Percentiles rank a stretch among this genome's conserved stretches.
Evolutionary conservation across 1,139 yeast species (phyloP).

Genomic region (Candida sp.): DNA sequence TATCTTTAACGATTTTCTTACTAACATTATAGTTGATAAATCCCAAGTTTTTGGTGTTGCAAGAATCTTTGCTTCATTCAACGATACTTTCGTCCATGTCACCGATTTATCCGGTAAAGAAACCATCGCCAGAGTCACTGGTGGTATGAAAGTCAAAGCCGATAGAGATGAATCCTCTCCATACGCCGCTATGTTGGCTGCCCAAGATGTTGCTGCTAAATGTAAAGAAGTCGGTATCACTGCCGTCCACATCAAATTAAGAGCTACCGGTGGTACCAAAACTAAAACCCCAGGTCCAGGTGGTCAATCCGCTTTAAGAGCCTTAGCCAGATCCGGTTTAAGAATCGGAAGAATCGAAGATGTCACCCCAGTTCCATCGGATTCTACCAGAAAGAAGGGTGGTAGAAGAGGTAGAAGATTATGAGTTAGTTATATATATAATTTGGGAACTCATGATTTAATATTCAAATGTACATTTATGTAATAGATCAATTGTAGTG

Average conservation of each 20-base stretch:
- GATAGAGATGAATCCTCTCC: constrained; percentile 99
- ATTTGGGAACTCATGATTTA: constrained; percentile 6
- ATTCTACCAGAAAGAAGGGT: constrained; percentile 99
- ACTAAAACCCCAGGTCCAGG: constrained; percentile 99
- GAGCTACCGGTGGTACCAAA: constrained; percentile 99
- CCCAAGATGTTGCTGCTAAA: constrained; percentile 98
- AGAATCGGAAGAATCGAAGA: constrained; percentile 99
- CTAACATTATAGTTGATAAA: constrained; percentile 26
- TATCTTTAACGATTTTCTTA: neutral
- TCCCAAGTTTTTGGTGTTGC: constrained; percentile 99
- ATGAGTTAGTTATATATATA: constrained; percentile 39
- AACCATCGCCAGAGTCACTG: constrained; percentile 99
- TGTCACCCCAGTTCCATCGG: constrained; percentile 99
- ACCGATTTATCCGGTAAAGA: constrained; percentile 99
- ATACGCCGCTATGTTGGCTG: constrained; percentile 99
- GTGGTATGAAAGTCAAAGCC: constrained; percentile 99
- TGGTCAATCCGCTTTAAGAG: constrained; percentile 99
- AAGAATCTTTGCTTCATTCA: constrained; percentile 99
- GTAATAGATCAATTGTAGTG: constrained; percentile 6
- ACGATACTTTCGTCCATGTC: constrained; percentile 99
- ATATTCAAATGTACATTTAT: constrained; percentile 16
- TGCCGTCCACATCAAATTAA: constrained; percentile 98
- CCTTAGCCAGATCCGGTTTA: constrained; percentile 99
- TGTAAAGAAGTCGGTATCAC: constrained; percentile 99
- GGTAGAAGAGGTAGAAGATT: constrained; percentile 99